Conservation (phyloP, 176 grass and related monocot species). For the Zizania latifolia region DNA sequence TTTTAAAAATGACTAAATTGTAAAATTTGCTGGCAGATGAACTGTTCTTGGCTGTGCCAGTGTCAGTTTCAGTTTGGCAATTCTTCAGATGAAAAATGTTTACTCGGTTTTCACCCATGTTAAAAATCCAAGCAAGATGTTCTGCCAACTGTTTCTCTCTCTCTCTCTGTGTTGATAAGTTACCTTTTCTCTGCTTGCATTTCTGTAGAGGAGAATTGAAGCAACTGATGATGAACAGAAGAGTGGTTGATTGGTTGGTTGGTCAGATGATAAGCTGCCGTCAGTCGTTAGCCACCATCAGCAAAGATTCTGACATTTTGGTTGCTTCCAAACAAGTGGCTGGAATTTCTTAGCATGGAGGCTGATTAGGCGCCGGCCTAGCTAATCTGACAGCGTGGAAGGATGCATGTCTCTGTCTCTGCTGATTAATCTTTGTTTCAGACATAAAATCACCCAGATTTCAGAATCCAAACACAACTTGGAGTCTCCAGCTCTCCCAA, state of each 20-base stretch:
- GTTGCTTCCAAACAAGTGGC: not conserved
- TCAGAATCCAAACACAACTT: not conserved
- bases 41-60: not conserved
- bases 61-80: not conserved
- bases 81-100: not conserved
- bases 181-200: not conserved
- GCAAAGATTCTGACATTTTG: slow-evolving; percentile 19
- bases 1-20: not conserved
- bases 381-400: slow-evolving; percentile 20
- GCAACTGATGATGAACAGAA: not conserved
- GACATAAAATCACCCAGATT: not conserved
- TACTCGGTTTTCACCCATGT: not conserved
- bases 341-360: not conserved
- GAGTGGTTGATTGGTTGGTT: not conserved
- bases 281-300: slow-evolving; percentile 13
- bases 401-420: not conserved
- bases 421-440: slow-evolving; percentile 13
- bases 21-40: not conserved
- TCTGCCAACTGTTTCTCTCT: not conserved
- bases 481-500: not conserved
- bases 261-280: slow-evolving; percentile 9
- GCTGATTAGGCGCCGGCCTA: slow-evolving; percentile 12
- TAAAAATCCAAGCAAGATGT: not conserved
- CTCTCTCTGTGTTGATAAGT: not conserved
- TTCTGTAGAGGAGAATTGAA: not conserved